These are phyloP conservation scores for Yamadazyma jaroonii DNA, from an alignment of 1,139 yeast genomes.

Conservation along the genomic window DNA sequence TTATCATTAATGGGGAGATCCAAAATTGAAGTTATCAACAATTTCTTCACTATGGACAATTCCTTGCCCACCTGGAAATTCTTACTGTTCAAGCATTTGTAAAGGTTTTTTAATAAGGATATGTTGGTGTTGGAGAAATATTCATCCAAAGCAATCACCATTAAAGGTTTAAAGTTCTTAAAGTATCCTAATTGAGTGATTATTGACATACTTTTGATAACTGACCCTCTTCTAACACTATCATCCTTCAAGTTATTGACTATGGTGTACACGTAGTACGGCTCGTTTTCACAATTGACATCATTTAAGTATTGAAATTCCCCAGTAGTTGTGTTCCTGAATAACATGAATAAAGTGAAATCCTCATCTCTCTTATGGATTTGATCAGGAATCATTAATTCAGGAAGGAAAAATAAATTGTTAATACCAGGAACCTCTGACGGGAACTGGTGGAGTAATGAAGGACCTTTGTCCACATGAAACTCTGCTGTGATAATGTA, in stretches of 20 bases:
- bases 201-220: constrained; percentile 54
- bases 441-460: constrained; percentile 50
- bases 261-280: constrained; percentile 54
- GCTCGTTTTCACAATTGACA: constrained; percentile 34
- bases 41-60: constrained; percentile 34
- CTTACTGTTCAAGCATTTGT: constrained; percentile 32
- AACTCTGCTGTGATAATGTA: constrained; percentile 56
- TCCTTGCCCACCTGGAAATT: constrained; percentile 24
- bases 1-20: constrained; percentile 48
- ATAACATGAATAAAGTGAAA: constrained; percentile 55
- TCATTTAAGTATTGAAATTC: constrained; percentile 41
- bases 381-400: constrained; percentile 63
- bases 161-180: constrained; percentile 58
- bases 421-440: constrained; percentile 40
- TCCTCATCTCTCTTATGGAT: constrained; percentile 60
- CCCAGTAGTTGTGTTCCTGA: constrained; percentile 36
- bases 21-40: constrained; percentile 43
- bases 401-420: constrained; percentile 45
- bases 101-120: constrained; percentile 26
- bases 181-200: constrained; percentile 50
- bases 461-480: constrained; percentile 56
- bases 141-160: constrained; percentile 52
- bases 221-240: constrained; percentile 50
- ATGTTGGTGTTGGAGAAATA: constrained; percentile 30
- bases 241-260: constrained; percentile 51